These are phyloP conservation scores for Pseudoscleropodium purum DNA, from an alignment of 225 moss, liverwort and hornwort genomes.

Conservation along the genomic window DNA sequence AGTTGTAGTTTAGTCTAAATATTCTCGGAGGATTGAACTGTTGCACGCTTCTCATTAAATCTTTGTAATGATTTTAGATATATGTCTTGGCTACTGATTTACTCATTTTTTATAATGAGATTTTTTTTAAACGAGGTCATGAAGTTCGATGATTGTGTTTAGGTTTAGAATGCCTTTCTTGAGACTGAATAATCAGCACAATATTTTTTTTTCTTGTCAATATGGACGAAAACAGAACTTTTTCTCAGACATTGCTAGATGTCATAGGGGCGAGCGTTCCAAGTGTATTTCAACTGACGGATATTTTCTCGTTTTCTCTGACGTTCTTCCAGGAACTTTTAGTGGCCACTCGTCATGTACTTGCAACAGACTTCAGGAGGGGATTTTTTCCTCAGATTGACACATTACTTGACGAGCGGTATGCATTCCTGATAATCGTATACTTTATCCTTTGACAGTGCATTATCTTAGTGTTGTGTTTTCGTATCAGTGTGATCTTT, in stretches of 20 bases:
- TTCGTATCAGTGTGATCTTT: background rate
- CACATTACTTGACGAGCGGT: constrained; percentile 97
- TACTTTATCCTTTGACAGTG: background rate
- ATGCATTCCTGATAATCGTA: background rate
- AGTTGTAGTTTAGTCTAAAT: background rate
- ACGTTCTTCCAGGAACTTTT: constrained; percentile 67
- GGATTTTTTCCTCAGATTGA: constrained; percentile 99
- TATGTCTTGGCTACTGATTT: background rate
- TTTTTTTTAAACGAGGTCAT: background rate
- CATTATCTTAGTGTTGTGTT: background rate
- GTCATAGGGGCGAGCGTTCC: background rate
- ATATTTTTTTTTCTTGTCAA: too few relatives aligned
- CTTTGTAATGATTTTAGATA: background rate
- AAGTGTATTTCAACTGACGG: background rate
- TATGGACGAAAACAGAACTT: background rate
- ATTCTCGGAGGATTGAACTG: background rate
- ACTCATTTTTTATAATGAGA: background rate
- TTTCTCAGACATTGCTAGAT: background rate
- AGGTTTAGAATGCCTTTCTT: background rate
- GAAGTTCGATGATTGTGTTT: background rate
- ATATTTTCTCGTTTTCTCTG: background rate
- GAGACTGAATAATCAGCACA: too few relatives aligned
- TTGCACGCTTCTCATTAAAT: background rate
- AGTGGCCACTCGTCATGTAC: constrained; percentile 96
- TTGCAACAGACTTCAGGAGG: constrained; percentile 93